A percentile compares a stretch with the other conserved stretches of the same genome.
Evolutionary conservation across 768 basidiomycete genomes (phyloP).

Genomic region (Lentinula sp.): DNA sequence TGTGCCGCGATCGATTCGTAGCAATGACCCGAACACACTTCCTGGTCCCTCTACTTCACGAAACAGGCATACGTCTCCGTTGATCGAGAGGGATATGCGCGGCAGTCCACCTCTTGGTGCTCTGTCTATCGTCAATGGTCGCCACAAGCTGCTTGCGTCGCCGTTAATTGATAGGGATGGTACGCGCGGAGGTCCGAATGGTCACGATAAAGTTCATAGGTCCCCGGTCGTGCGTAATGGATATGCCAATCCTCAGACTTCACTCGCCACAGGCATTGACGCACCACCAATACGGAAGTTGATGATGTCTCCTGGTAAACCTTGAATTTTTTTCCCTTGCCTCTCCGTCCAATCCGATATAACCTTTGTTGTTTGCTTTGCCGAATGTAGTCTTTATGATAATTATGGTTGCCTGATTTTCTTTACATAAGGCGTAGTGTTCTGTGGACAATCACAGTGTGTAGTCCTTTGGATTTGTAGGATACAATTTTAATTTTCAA

Average conservation of each 20-base stretch:
- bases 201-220: background rate
- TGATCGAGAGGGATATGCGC: background rate
- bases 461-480: background rate
- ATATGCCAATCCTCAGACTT: background rate
- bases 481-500: background rate
- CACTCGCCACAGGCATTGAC: slow-evolving; percentile 1
- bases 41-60: background rate
- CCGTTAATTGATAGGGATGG: background rate
- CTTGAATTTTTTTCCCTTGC: background rate
- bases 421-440: background rate
- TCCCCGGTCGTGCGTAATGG: background rate
- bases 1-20: background rate
- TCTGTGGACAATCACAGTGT: background rate
- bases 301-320: slow-evolving; percentile 7
- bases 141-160: background rate
- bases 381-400: background rate
- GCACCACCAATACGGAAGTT: slow-evolving; percentile 3
- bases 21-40: background rate
- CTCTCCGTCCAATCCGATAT: no score
- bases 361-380: background rate
- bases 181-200: background rate
- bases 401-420: background rate
- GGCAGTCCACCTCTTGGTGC: background rate
- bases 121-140: background rate
- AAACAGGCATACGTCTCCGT: background rate